A percentile compares a stretch with the other conserved stretches of the same genome.
Evolutionary conservation across 495 filamentous ascomycete species (phyloP).

Genomic region (Penicillium diatomitis): DNA sequence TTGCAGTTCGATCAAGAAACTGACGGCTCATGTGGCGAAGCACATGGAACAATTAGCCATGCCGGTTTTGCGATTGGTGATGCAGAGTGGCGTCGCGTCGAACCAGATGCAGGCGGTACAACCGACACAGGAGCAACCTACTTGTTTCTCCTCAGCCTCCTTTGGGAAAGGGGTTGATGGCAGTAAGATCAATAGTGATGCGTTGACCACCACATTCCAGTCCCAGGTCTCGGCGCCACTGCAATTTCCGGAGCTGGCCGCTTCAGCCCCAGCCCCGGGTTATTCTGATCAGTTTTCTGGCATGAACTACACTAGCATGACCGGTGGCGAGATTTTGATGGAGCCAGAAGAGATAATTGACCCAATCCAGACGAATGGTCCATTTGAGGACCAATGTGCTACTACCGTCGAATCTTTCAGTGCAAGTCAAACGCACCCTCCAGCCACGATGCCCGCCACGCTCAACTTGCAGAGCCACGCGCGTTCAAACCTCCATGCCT

Average conservation of each 20-base stretch:
- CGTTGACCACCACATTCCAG: too few relatives aligned
- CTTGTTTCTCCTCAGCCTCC: neutral
- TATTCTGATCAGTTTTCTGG: conserved; percentile 9
- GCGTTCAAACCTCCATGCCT: neutral
- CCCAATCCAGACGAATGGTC: conserved; percentile 11
- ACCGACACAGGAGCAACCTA: too few relatives aligned
- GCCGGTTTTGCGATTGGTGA: conserved; percentile 68
- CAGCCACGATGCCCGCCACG: conserved; percentile 2
- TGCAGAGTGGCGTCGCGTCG: conserved; percentile 20
- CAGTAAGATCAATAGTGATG: too few relatives aligned
- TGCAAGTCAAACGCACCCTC: neutral
- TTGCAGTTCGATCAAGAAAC: conserved; percentile 84
- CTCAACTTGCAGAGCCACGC: conserved; percentile 7
- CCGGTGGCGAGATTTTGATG: conserved; percentile 19
- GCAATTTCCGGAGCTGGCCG: neutral
- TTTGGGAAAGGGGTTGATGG: neutral
- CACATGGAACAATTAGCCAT: conserved; percentile 94
- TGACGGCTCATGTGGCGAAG: conserved; percentile 88
- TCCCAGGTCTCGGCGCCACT: too few relatives aligned
- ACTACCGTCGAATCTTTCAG: too few relatives aligned
- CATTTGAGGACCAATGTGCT: neutral
- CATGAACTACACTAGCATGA: conserved; percentile 16
- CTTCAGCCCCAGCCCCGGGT: conserved; percentile 3
- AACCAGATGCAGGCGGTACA: conserved; percentile 2
- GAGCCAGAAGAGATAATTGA: conserved; percentile 23